A percentile compares a stretch with the other conserved stretches of the same genome.
These are phyloP conservation scores for Linnemannia exigua DNA, from an alignment of 192 early-diverging fungal genomes.

Conservation along the genomic window DNA sequence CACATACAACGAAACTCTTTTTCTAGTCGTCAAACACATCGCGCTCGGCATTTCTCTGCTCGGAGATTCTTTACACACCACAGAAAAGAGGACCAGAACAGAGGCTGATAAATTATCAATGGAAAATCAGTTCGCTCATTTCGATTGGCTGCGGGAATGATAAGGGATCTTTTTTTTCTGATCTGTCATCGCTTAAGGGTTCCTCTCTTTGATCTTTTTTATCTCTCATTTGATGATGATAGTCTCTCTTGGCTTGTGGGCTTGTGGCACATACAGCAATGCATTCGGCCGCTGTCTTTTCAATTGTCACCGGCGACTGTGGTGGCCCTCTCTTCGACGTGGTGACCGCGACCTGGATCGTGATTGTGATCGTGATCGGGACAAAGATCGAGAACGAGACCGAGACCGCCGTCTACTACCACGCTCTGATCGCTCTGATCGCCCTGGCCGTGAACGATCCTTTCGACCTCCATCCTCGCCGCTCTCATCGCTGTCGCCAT, in stretches of 20 bases:
- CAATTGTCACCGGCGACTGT: background rate
- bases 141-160: conserved; percentile 1
- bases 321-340: background rate
- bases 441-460: conserved; percentile 13
- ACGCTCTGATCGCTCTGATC: background rate
- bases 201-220: conserved; percentile 9
- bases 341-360: conserved; percentile 25
- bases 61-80: conserved; percentile 3
- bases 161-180: background rate
- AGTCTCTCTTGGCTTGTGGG: too few species aligned
- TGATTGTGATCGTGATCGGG: background rate
- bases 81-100: too few species aligned
- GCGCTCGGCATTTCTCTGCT: background rate
- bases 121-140: background rate
- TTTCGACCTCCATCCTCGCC: background rate
- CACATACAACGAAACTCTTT: background rate
- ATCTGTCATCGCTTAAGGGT: conserved; percentile 8
- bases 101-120: background rate
- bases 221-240: background rate
- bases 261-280: too few species aligned
- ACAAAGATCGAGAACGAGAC: conserved; percentile 9
- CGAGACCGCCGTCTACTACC: conserved; percentile 10
- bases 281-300: background rate
- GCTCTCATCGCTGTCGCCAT: conserved; percentile 4
- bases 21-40: background rate